Evolutionary conservation across 1,284 basidiomycete species (phyloP), one percentile per base, ranked within the genome.

Genomic region (Pterulicium gracile): DNA sequence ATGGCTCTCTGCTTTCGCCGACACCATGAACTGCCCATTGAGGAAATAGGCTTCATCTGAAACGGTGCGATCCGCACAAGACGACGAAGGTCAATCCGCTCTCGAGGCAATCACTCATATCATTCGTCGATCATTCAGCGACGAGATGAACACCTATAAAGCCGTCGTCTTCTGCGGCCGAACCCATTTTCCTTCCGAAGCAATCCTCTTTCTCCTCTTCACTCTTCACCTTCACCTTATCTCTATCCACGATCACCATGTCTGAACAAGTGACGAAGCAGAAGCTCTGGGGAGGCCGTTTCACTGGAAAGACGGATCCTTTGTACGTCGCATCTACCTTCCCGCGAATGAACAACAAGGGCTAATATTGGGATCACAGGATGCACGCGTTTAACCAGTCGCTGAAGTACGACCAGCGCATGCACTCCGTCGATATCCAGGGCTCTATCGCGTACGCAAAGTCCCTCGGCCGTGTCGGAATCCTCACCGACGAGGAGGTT

Each of bases 331-430:
- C n/a, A 44, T 20, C 43, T 39, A 24, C 13, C 48, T 46, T 51
- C 22, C 55, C 92, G 90, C n/a, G n/a, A n/a, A n/a, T n/a, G n/a
- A n/a, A n/a, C n/a, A n/a, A n/a, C n/a, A n/a, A n/a, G n/a, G n/a
- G n/a, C n/a, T n/a, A n/a, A n/a, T n/a, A n/a, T 39, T 17, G 7
- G 27, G n/a, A 32, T 10, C n/a, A 7, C 15, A 39, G 36, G 36
- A 96, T 96, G 92, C 89, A 93, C 64, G 85, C 81, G 42, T 96
- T 94, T 71, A 96, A 95, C 62, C 89, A 95, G 62, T 97, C 93
- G 32, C 72, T 98, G 56, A 84, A 79, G 55, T 98, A 98, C 64
- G 95, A 98, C 65, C 80, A 88, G 63, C 79, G 90, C 46, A 96
- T 98, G 92, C 81, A 92, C 61, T 76, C 80, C 1, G 92, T 83